Evolutionary conservation across 1,139 yeast genomes (phyloP), one percentile per base, ranked within the genome.

Genomic region (Pichia sorboxylosa): DNA sequence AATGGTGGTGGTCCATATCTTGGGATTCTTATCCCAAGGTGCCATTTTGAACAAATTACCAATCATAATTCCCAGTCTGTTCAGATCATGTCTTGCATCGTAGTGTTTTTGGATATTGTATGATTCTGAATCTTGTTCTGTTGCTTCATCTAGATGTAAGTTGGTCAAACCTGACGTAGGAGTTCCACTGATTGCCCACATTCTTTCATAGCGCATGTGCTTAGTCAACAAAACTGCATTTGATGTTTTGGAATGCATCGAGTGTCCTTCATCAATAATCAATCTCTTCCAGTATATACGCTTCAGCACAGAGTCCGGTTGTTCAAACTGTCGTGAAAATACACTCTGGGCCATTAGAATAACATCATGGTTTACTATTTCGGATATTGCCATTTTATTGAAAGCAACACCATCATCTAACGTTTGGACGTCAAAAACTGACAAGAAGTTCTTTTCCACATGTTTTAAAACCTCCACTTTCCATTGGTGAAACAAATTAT

Each of bases 111-210:
- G 61, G 4, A 59, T 52, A 1, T 52, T 47, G 36, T 59, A 62
- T 25, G 52, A 58, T 24, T 47, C 53, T 6, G 45, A 47, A 11
- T 54, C 55, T 26, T 57, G 57, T 41, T 66, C 69, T n/a, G n/a
- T n/a, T n/a, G n/a, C n/a, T n/a, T n/a, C n/a, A n/a, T n/a, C n/a
- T 63, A 75, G 63, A 38, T 73, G 69, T 3, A 76, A 49, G 29
- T 65, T 65, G 0, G 83, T 75, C 37, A 77, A 54, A 0, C 85
- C 85, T 0, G 80, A 65, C 0, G 84, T 76, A 2, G 85, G 85
- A 0, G 85, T 78, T 21, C 87, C 85, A 0, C 81, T 71, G 1
- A 78, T 81, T 0, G 76, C 75, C 87, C 85, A 78, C 39, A 69
- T 61, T 32, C 83, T 58, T 46, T 78, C 85, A 8, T 71, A 67